phyloP scores from a whole-genome alignment of 768 basidiomycete species.

The Tephrocybe sp. region DNA sequence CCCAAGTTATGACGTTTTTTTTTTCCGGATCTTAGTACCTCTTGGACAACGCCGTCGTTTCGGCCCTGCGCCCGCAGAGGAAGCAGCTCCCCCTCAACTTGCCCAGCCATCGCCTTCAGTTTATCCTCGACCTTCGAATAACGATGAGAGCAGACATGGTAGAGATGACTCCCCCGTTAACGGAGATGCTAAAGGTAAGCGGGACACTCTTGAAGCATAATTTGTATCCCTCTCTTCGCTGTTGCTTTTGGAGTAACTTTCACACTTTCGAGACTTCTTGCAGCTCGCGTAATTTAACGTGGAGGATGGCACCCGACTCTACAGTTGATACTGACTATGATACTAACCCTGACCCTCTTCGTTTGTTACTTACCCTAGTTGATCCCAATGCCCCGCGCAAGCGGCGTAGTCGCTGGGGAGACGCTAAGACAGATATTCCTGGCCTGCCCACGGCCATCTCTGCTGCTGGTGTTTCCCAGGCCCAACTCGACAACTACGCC shows the following conservation, averaged over 20 bases:
- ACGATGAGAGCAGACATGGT: slow-evolving; percentile 58
- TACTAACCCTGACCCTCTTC: slow-evolving; percentile 59
- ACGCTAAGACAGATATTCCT: slow-evolving; percentile 87
- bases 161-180: slow-evolving; percentile 67
- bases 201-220: slow-evolving; percentile 15
- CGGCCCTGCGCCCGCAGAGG: slow-evolving; percentile 84
- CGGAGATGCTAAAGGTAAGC: slow-evolving; percentile 78
- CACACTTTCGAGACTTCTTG: slow-evolving; percentile 18
- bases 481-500: slow-evolving; percentile 97
- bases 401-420: slow-evolving; percentile 97
- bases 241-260: slow-evolving; percentile 20
- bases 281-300: slow-evolving; percentile 22
- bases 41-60: slow-evolving; percentile 89
- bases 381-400: slow-evolving; percentile 89
- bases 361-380: slow-evolving; percentile 55
- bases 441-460: slow-evolving; percentile 94
- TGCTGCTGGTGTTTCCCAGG: slow-evolving; percentile 90
- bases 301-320: slow-evolving; percentile 33
- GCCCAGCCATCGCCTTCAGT: slow-evolving; percentile 87
- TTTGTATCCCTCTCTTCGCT: slow-evolving; percentile 10
- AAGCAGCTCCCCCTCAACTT: slow-evolving; percentile 77
- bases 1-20: slow-evolving; percentile 16
- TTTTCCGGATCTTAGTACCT: slow-evolving; percentile 52
- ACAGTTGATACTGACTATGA: slow-evolving; percentile 40
- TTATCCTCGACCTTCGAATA: slow-evolving; percentile 66